Evolutionary conservation across 176 grass and related monocot species (phyloP).

Genomic region (Oryza punctata): DNA sequence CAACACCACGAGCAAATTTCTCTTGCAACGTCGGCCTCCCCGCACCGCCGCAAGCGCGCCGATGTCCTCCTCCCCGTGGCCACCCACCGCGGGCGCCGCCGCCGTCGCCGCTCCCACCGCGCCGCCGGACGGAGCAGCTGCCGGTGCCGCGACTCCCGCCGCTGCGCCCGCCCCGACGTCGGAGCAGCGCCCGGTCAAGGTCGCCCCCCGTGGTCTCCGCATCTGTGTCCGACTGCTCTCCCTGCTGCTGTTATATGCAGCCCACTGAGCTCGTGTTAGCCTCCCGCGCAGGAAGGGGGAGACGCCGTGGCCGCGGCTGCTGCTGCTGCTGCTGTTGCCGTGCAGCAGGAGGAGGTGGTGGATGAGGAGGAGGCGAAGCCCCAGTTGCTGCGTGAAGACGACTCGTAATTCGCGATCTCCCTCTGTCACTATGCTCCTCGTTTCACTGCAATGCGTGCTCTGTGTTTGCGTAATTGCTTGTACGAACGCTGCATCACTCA

Average conservation of each 20-base stretch:
- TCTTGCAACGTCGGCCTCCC: not conserved
- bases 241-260: not conserved
- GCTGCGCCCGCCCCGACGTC: slow-evolving; percentile 1
- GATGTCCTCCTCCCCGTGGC: slow-evolving; percentile 37
- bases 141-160: not conserved
- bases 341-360: not conserved
- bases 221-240: not conserved
- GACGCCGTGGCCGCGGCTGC: not conserved
- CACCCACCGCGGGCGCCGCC: not conserved
- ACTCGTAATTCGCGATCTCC: slow-evolving; percentile 39
- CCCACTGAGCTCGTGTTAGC: slow-evolving; percentile 29
- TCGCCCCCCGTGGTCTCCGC: not conserved
- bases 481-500: slow-evolving; percentile 6
- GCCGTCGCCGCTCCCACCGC: not conserved
- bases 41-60: not conserved
- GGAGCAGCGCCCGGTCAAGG: slow-evolving; percentile 34
- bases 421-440: not conserved
- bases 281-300: slow-evolving; percentile 36
- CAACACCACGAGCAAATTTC: not conserved
- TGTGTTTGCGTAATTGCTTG: slow-evolving; percentile 30
- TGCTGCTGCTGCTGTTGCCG: slow-evolving; percentile 2
- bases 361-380: slow-evolving; percentile 33
- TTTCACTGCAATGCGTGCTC: not conserved
- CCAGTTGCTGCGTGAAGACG: slow-evolving; percentile 17
- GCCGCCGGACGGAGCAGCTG: not conserved